These are phyloP conservation scores for Lipomyces kockii DNA, from an alignment of 805 yeast species.

Conservation along the genomic window DNA sequence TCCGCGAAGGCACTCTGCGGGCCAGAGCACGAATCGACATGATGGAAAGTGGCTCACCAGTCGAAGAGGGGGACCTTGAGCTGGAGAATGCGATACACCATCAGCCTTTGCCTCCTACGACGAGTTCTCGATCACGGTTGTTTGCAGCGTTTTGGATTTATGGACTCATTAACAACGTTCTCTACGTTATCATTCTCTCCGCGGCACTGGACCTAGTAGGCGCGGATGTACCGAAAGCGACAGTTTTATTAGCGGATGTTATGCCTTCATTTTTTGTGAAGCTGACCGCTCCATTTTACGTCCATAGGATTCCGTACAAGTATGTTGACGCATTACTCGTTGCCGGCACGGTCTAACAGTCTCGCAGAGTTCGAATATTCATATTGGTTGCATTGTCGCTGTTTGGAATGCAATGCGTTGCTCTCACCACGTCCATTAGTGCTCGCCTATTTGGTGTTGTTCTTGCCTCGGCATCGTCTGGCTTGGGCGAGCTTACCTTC, in stretches of 20 bases:
- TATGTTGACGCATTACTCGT: conserved; percentile 11
- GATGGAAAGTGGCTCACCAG: neutral
- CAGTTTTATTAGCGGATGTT: conserved; percentile 84
- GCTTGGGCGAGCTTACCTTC: conserved; percentile 89
- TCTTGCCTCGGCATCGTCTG: conserved; percentile 82
- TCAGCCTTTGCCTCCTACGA: neutral
- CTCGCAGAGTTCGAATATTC: conserved; percentile 52
- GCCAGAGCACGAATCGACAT: neutral
- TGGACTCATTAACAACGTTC: conserved; percentile 84
- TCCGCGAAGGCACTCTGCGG: neutral
- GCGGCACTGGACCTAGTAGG: conserved; percentile 95
- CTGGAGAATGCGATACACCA: neutral
- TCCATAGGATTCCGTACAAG: conserved; percentile 66
- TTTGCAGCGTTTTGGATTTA: conserved; percentile 49
- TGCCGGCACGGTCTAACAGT: neutral
- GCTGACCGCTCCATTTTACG: conserved; percentile 74
- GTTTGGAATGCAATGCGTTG: conserved; percentile 74
- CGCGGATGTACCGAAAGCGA: conserved; percentile 77
- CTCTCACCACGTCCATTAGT: conserved; percentile 49
- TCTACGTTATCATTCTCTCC: conserved; percentile 87
- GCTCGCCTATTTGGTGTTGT: conserved; percentile 67
- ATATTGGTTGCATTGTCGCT: conserved; percentile 62
- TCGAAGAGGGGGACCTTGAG: neutral
- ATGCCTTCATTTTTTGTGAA: conserved; percentile 79
- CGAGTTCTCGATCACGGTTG: conserved; percentile 12